A percentile compares a stretch with the other conserved stretches of the same genome.
Evolutionary conservation across 2,329 filamentous ascomycete genomes (phyloP).

Genomic region (Claviceps sp.): DNA sequence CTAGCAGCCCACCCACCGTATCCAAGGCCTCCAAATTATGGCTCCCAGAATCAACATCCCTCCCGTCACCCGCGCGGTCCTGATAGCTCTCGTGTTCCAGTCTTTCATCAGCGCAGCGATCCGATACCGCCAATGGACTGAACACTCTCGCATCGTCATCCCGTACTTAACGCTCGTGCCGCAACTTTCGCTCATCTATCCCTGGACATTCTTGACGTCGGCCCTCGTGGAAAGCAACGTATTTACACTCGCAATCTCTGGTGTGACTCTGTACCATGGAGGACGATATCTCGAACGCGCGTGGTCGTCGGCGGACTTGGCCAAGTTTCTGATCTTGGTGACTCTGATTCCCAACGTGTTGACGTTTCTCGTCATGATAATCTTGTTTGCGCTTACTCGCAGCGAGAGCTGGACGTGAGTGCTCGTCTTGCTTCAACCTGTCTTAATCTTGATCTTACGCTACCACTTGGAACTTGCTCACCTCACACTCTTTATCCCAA

Average conservation of each 20-base stretch:
- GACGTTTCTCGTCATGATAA: slow-evolving; percentile 58
- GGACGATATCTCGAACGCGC: slow-evolving; percentile 91
- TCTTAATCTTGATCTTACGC: background rate
- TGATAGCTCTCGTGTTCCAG: slow-evolving; percentile 61
- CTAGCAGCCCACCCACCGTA: background rate
- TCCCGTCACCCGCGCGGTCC: slow-evolving; percentile 71
- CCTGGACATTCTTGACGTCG: slow-evolving; percentile 81
- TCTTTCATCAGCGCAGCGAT: slow-evolving; percentile 73
- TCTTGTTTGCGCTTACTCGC: slow-evolving; percentile 58
- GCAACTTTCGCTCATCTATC: slow-evolving; percentile 69
- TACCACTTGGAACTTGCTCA: background rate
- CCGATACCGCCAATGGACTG: slow-evolving; percentile 56
- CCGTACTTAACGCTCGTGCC: slow-evolving; percentile 85
- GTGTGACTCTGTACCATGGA: slow-evolving; percentile 73
- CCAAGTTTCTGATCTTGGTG: slow-evolving; percentile 72
- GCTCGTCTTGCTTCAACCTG: background rate
- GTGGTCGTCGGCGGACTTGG: slow-evolving; percentile 86
- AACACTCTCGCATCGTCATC: slow-evolving; percentile 52
- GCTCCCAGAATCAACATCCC: slow-evolving; percentile 80
- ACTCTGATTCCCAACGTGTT: slow-evolving; percentile 69
- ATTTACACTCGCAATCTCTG: slow-evolving; percentile 68
- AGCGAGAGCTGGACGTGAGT: slow-evolving; percentile 56
- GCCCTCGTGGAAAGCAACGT: slow-evolving; percentile 89
- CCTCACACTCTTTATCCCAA: too few relatives aligned
- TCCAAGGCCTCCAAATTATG: slow-evolving; percentile 34